These are phyloP conservation scores for Pulicaria dysenterica DNA, from an alignment of 129 eudicot genomes.

Conservation along the genomic window DNA sequence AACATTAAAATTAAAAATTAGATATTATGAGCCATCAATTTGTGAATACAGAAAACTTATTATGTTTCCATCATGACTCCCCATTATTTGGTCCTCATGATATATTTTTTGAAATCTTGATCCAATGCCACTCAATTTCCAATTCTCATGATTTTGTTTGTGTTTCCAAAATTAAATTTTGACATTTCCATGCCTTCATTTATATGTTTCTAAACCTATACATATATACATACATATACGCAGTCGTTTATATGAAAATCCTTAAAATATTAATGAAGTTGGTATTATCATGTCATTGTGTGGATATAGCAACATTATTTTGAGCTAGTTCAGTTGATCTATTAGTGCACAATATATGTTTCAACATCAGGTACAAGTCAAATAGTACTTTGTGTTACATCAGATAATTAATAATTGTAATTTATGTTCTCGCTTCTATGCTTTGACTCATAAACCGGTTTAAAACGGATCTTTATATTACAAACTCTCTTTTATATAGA, in stretches of 20 bases:
- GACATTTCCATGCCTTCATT: neutral
- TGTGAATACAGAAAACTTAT: constrained; percentile 23
- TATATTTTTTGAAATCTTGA: constrained; percentile 38
- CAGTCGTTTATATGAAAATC: too few relatives aligned
- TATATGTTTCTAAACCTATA: neutral
- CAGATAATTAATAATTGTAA: too few relatives aligned
- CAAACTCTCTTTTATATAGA: too few relatives aligned
- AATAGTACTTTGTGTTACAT: too few relatives aligned
- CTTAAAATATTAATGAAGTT: too few relatives aligned
- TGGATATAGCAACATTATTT: too few relatives aligned
- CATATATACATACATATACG: too few relatives aligned
- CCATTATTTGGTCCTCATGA: constrained; percentile 46
- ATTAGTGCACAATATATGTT: neutral
- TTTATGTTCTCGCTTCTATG: too few relatives aligned
- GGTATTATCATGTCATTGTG: too few relatives aligned
- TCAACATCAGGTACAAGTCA: neutral
- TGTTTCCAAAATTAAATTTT: constrained; percentile 2
- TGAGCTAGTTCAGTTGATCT: neutral
- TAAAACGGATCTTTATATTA: too few relatives aligned
- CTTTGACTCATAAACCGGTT: too few relatives aligned
- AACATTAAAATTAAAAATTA: constrained; percentile 16
- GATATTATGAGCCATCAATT: constrained; percentile 15
- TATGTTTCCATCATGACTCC: constrained; percentile 41
- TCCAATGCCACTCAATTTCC: constrained; percentile 31
- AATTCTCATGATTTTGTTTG: constrained; percentile 38